phyloP scores from a whole-genome alignment of 257 asterid genomes.

The Jacaranda copaia region DNA sequence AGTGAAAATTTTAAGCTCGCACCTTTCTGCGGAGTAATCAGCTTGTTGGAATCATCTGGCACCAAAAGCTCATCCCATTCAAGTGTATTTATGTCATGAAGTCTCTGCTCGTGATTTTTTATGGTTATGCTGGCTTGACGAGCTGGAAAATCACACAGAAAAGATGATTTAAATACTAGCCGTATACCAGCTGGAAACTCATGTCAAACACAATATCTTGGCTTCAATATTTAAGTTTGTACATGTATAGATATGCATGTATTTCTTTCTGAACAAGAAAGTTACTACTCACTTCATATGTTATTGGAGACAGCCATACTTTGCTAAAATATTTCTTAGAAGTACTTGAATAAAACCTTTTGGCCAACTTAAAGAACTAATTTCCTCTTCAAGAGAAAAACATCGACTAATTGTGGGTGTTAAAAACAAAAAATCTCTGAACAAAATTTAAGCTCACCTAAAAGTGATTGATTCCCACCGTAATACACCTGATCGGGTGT shows the following conservation, averaged over 20 bases:
- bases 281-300: slow-evolving; percentile 3
- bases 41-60: slow-evolving; percentile 59
- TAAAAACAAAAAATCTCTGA: slow-evolving; percentile 2
- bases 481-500: slow-evolving; percentile 36
- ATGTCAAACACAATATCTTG: neutral
- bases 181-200: slow-evolving; percentile 18
- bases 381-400: neutral
- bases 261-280: slow-evolving; percentile 13
- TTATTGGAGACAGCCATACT: neutral
- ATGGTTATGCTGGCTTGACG: slow-evolving; percentile 39
- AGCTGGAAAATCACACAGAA: slow-evolving; percentile 49
- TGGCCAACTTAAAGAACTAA: neutral
- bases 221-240: slow-evolving; percentile 6
- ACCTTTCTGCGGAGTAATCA: slow-evolving; percentile 57
- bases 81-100: slow-evolving; percentile 79
- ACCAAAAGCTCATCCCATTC: slow-evolving; percentile 92
- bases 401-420: neutral
- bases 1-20: neutral
- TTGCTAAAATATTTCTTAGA: neutral
- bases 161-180: slow-evolving; percentile 28
- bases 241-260: neutral
- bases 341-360: neutral
- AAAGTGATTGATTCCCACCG: slow-evolving; percentile 15
- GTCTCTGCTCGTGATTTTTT: slow-evolving; percentile 60
- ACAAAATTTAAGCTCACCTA: slow-evolving; percentile 13